Evolutionary conservation across 768 basidiomycete genomes (phyloP), one percentile per base, ranked within the genome.

Genomic region (Strobilomyces confusus): DNA sequence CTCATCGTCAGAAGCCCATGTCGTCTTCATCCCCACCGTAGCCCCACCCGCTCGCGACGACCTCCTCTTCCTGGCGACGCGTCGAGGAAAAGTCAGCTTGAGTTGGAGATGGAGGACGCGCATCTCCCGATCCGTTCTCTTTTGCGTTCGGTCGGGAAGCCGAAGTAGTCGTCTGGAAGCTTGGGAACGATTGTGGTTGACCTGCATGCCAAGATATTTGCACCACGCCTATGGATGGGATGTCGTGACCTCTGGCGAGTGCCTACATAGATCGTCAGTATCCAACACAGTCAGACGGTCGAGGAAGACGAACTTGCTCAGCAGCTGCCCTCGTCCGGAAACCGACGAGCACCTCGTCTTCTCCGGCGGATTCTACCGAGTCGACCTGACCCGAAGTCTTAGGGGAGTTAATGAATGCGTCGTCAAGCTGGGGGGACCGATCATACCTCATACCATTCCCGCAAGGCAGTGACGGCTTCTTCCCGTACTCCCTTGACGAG

Each of bases 391-490:
- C 88, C 1, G 77, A 78, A 13, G 80, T 79, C 88, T n/a, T 90
- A 40, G 29, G 33, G 8, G 29, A 37, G 11, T n/a, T n/a, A 32
- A 52, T 55, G 50, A 5, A 58, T 53, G 13, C 33, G 36, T 14
- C 29, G 3, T 38, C 26, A 42, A 12, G 26, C 49, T 5, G 13
- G 37, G 11, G 17, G 22, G 38, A 48, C 2, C 20, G 6, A 14
- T 58, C 72, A 20, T 63, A 89, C 84, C 78, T 92, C 89, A 66
- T 87, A 95, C 88, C 90, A 95, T 60, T 89, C 84, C 57, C 80
- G 81, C 54, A 94, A 72, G 7, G 80, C 77, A 56, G 85, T 82
- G 30, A 82, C 56, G 29, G 74, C 74, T n/a, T 74, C 74, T 19
- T 79, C 77, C 33, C 75, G 70, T 9, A 80, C 81, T 34, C 86